These are phyloP conservation scores for Populus nigra DNA, from an alignment of 345 rosid genomes.

Conservation along the genomic window DNA sequence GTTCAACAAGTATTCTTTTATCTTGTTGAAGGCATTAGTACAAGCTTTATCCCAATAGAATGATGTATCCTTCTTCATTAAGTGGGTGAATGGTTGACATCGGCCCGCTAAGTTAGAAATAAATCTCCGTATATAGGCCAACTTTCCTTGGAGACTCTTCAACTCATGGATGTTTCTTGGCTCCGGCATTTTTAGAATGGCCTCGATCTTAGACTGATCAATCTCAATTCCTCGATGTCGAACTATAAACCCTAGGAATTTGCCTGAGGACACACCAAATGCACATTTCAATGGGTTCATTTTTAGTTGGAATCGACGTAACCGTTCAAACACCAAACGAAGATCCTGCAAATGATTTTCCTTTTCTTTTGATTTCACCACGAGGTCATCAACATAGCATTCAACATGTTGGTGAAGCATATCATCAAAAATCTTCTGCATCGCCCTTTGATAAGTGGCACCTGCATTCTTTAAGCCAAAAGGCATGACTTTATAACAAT, in stretches of 20 bases:
- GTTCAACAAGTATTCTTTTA: too few relatives aligned
- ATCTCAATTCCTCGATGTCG: slow-evolving; percentile 4
- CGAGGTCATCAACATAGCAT: slow-evolving; percentile 12
- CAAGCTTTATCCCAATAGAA: too few relatives aligned
- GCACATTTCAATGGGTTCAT: not conserved
- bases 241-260: slow-evolving; percentile 2
- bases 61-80: too few relatives aligned
- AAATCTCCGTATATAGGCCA: too few relatives aligned
- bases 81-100: too few relatives aligned
- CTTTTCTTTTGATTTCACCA: not conserved
- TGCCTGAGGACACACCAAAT: slow-evolving; percentile 4
- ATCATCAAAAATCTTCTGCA: slow-evolving; percentile 7
- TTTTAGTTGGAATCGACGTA: not conserved
- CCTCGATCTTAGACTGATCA: slow-evolving; percentile 4
- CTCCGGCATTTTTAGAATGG: not conserved
- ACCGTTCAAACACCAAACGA: not conserved
- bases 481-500: slow-evolving; percentile 7
- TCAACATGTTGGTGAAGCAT: slow-evolving; percentile 10
- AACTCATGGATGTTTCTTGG: not conserved
- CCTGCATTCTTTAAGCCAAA: not conserved
- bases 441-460: slow-evolving; percentile 6
- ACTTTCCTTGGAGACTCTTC: not conserved
- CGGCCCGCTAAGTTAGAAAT: too few relatives aligned
- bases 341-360: not conserved
- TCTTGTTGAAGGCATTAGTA: too few relatives aligned